Evolutionary conservation across 441 rosid genomes (phyloP).

Genomic region (Croton setiger): DNA sequence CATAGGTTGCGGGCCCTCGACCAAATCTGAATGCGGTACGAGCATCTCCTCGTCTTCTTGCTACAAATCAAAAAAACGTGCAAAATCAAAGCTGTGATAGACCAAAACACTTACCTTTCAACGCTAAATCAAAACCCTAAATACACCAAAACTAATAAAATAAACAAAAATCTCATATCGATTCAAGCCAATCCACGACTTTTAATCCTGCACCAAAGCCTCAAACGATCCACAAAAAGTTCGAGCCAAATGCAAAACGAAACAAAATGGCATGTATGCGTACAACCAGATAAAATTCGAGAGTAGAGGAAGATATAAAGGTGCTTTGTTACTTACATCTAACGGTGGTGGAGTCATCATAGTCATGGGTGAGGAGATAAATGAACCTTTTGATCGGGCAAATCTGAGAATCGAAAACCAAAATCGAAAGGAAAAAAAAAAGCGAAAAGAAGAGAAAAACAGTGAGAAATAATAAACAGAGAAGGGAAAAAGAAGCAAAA

Average conservation of each 20-base stretch:
- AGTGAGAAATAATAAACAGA: neutral
- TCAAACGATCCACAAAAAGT: slow-evolving; percentile 21
- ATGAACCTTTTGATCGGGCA: slow-evolving; percentile 39
- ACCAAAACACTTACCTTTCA: slow-evolving; percentile 18
- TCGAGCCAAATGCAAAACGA: slow-evolving; percentile 6
- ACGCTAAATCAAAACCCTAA: slow-evolving; percentile 46
- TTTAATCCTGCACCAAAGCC: slow-evolving; percentile 18
- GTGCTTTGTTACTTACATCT: slow-evolving; percentile 48
- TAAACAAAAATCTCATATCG: slow-evolving; percentile 8
- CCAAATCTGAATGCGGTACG: slow-evolving; percentile 87
- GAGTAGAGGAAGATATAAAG: slow-evolving; percentile 8
- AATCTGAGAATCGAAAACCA: slow-evolving; percentile 25
- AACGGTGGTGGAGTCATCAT: slow-evolving; percentile 80
- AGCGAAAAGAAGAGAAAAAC: slow-evolving; percentile 15
- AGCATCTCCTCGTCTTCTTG: slow-evolving; percentile 98
- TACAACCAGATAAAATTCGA: slow-evolving; percentile 12
- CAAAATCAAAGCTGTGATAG: slow-evolving; percentile 32
- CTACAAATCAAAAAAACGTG: slow-evolving; percentile 38
- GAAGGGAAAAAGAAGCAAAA: slow-evolving; percentile 8
- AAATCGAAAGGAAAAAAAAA: slow-evolving; percentile 23
- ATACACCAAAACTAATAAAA: neutral
- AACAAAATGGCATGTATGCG: slow-evolving; percentile 10
- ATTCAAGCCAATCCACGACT: slow-evolving; percentile 22
- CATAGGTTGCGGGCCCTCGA: slow-evolving; percentile 91
- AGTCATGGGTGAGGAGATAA: slow-evolving; percentile 51